These are phyloP conservation scores for Imleria badia DNA, from an alignment of 768 basidiomycete genomes.

Conservation along the genomic window DNA sequence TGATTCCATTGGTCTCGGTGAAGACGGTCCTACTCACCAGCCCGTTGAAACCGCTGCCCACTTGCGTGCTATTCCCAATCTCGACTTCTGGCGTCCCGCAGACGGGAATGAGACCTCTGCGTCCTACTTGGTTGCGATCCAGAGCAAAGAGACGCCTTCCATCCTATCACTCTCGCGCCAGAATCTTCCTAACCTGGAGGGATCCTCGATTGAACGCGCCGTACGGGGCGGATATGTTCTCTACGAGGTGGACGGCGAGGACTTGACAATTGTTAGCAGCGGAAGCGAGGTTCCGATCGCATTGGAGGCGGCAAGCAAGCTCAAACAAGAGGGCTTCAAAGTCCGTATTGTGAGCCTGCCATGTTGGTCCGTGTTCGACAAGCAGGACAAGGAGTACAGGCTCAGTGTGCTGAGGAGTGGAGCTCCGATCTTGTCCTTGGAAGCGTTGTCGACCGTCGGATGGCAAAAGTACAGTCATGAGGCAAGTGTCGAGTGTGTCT, in stretches of 20 bases:
- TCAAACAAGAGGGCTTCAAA: slow-evolving; percentile 76
- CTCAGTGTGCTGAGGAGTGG: slow-evolving; percentile 86
- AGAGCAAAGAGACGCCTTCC: slow-evolving; percentile 76
- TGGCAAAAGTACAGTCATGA: slow-evolving; percentile 93
- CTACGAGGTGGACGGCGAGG: slow-evolving; percentile 65
- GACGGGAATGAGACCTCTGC: slow-evolving; percentile 98
- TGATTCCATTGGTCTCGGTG: slow-evolving; percentile 90
- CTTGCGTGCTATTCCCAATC: slow-evolving; percentile 87
- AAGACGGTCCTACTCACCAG: slow-evolving; percentile 96
- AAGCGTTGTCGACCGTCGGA: slow-evolving; percentile 79
- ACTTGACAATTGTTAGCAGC: slow-evolving; percentile 84
- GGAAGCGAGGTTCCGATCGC: slow-evolving; percentile 90
- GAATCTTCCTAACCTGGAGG: slow-evolving; percentile 91
- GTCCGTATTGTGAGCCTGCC: slow-evolving; percentile 85
- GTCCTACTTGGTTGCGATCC: slow-evolving; percentile 78
- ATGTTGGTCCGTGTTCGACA: slow-evolving; percentile 86
- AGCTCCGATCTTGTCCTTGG: slow-evolving; percentile 85
- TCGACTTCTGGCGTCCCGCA: slow-evolving; percentile 90
- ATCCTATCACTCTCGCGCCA: slow-evolving; percentile 82
- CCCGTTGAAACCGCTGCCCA: slow-evolving; percentile 87
- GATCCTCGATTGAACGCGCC: slow-evolving; percentile 83
- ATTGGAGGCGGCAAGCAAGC: slow-evolving; percentile 79
- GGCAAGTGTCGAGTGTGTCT: slow-evolving; percentile 31
- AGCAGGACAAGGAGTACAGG: slow-evolving; percentile 76
- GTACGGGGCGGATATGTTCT: slow-evolving; percentile 86